Base-by-base conservation (phyloP, 345 rosid genomes). In the Corchorus capsularis region DNA sequence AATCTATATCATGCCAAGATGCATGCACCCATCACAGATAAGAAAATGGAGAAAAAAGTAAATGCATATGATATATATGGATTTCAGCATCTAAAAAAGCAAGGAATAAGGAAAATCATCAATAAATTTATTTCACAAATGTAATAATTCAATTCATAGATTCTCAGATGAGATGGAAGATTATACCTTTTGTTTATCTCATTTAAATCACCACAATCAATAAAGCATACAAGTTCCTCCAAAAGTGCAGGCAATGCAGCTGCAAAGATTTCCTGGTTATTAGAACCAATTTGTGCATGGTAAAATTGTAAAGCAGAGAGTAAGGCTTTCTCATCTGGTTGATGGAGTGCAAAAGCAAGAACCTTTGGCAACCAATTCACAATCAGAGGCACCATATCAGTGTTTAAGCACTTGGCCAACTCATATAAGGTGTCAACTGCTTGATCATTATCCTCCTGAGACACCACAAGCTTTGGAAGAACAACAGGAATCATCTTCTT, bases 241-340 rank as follows among this genome's bases (percentile, higher is more conserved):
- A 95, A 83, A 82, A 95, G 96, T 47, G 90, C 98, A 79, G 99
- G 98, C 71, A 95, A 80, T 64, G 99, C 98, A 76, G 98, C 99
- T 54, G 96, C 81, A 82, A 93, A 95, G 65, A 93, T 89, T 86
- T 95, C 99, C 79, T 85, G 89, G 83, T 90, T 89, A 81, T 95
- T 88, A 41, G 96, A 92, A 82, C 96, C 93, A 85, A 84, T 89
- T 71, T 89, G 93, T 69, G 85, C 87, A 43, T 88, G 86, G 88
- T 95, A 95, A 82, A 93, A 90, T 78, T 90, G 90, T 85, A 95
- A 85, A 60, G 92, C 92, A 80, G 89, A 88, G 75, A 81, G 85
- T 80, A 95, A 83, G 68, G 82, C 87, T 71, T 76, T 87, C 76
- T 86, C 89, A 75, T 93, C 90, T 77, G 85, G 71, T 79, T 78